Evolutionary conservation across 1,284 basidiomycete genomes (phyloP).

Genomic region (Ustilago xerochloae): DNA sequence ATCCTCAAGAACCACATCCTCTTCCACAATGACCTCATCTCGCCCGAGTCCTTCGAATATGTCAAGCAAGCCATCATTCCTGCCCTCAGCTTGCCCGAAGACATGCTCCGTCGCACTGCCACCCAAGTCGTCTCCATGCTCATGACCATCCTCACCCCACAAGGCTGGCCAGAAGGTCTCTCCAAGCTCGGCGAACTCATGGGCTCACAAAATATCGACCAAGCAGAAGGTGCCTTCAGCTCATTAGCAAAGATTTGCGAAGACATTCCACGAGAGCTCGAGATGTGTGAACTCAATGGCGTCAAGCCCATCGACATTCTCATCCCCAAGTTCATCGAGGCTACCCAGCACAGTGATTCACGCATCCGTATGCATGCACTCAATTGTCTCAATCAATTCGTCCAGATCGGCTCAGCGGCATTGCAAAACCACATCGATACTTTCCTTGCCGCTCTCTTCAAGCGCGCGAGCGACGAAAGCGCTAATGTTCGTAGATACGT

Average conservation of each 20-base stretch:
- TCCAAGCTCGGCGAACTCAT: slow-evolving; percentile 60
- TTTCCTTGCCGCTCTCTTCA: slow-evolving; percentile 93
- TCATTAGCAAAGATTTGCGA: slow-evolving; percentile 95
- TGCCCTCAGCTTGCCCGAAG: slow-evolving; percentile 59
- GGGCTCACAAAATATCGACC: slow-evolving; percentile 53
- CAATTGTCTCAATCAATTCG: slow-evolving; percentile 92
- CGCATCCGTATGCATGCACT: slow-evolving; percentile 94
- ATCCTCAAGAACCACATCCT: slow-evolving; percentile 90
- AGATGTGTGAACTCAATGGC: slow-evolving; percentile 82
- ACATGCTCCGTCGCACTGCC: slow-evolving; percentile 66
- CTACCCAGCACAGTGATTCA: slow-evolving; percentile 78
- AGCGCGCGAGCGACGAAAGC: slow-evolving; percentile 90
- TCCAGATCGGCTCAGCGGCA: slow-evolving; percentile 78
- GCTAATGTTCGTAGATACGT: slow-evolving; percentile 93
- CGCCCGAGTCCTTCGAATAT: slow-evolving; percentile 61
- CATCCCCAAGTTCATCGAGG: slow-evolving; percentile 85
- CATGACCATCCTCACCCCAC: slow-evolving; percentile 62
- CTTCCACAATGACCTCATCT: slow-evolving; percentile 57
- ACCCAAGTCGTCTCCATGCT: slow-evolving; percentile 66
- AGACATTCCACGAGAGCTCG: slow-evolving; percentile 94
- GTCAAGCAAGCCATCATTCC: slow-evolving; percentile 65
- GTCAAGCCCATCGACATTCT: slow-evolving; percentile 64
- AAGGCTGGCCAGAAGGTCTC: slow-evolving; percentile 64
- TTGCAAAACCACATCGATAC: slow-evolving; percentile 85
- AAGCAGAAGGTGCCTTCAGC: slow-evolving; percentile 82